phyloP scores from a whole-genome alignment of 139 green algal genomes.

The Picochlorum sp. region DNA sequence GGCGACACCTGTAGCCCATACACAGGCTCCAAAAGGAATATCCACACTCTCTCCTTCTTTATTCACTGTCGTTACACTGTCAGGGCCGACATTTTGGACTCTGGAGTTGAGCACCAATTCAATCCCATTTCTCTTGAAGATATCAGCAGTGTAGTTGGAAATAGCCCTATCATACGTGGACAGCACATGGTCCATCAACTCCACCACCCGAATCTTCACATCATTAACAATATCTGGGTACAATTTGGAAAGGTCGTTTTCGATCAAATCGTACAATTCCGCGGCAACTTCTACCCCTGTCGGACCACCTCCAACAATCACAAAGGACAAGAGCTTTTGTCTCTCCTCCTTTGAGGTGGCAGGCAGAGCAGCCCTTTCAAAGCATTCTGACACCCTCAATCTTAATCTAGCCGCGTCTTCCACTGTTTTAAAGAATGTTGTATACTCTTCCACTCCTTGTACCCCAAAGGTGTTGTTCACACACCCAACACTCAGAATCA shows the following conservation, averaged over 20 bases:
- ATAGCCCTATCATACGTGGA: conserved; percentile 84
- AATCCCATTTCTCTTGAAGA: conserved; percentile 42
- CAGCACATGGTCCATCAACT: conserved; percentile 86
- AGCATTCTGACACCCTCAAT: conserved; percentile 70
- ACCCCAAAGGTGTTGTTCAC: conserved; percentile 91
- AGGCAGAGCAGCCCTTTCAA: conserved; percentile 80
- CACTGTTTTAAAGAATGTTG: conserved; percentile 81
- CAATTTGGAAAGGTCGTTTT: conserved; percentile 46
- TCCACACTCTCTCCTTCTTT: conserved; percentile 34
- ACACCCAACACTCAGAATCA: conserved; percentile 74
- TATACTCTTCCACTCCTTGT: conserved; percentile 74
- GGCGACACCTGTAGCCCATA: conserved; percentile 84
- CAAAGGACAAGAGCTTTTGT: conserved; percentile 75
- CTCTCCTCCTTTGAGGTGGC: conserved; percentile 46
- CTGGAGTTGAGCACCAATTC: conserved; percentile 70
- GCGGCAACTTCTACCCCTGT: conserved; percentile 88
- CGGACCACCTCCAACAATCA: conserved; percentile 81
- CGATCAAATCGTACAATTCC: conserved; percentile 84
- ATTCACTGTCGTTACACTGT: conserved; percentile 42
- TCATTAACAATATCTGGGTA: conserved; percentile 58
- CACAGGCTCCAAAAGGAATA: conserved; percentile 76
- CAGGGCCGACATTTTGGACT: conserved; percentile 46
- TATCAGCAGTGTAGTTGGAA: conserved; percentile 58
- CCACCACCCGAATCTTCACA: conserved; percentile 60
- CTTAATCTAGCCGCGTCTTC: conserved; percentile 68